Evolutionary conservation across 768 basidiomycete genomes (phyloP).

Genomic region (Lactifluus subvellereus): DNA sequence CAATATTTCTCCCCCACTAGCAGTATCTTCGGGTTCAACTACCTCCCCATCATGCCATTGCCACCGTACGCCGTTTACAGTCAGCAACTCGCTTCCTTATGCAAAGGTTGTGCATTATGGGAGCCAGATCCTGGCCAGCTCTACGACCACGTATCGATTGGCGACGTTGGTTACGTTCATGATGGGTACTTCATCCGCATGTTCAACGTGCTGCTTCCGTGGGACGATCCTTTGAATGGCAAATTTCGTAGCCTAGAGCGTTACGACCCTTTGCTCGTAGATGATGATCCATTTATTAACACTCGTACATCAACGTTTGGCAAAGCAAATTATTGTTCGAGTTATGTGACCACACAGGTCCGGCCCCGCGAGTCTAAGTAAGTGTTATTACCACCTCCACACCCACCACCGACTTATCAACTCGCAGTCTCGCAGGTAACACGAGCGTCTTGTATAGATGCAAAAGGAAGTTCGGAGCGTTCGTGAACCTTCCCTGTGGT

Average conservation of each 20-base stretch:
- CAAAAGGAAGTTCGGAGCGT: not conserved
- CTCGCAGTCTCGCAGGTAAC: not conserved
- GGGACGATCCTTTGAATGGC: not conserved
- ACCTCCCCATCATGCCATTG: not conserved
- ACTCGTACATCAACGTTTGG: not conserved
- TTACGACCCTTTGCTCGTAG: not conserved
- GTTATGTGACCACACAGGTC: not conserved
- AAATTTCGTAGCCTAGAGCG: not conserved
- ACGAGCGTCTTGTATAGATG: not conserved
- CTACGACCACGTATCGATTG: conserved; percentile 20
- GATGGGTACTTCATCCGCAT: conserved; percentile 20
- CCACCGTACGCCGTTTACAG: conserved; percentile 9
- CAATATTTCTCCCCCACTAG: too few relatives aligned
- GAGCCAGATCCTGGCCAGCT: conserved; percentile 17
- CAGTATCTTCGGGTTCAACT: too few relatives aligned
- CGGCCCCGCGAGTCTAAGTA: not conserved
- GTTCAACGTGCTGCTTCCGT: conserved; percentile 15
- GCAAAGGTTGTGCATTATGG: conserved; percentile 18
- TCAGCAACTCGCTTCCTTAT: conserved; percentile 6
- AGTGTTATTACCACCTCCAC: not conserved
- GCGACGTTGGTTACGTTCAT: conserved; percentile 23
- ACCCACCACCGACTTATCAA: not conserved
- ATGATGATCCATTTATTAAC: not conserved
- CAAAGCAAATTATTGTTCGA: not conserved
- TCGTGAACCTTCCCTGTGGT: not conserved